Evolutionary conservation across 306 rosid species (phyloP).

Genomic region (Cyclanthera cordifolia): DNA sequence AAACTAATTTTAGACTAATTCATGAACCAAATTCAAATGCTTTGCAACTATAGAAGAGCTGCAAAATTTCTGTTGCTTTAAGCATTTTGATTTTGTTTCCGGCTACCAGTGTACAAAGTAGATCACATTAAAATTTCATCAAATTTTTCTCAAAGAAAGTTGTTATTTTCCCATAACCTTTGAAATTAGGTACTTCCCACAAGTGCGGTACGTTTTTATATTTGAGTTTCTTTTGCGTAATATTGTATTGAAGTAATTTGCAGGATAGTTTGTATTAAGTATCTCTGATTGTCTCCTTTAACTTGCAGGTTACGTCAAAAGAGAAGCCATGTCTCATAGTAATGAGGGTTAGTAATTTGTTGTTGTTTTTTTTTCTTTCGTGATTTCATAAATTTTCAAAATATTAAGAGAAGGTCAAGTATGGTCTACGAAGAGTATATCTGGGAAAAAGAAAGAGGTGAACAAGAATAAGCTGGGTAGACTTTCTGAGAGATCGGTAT

Average conservation of each 20-base stretch:
- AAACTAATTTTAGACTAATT: too few relatives aligned
- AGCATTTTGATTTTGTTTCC: background rate
- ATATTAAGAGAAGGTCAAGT: background rate
- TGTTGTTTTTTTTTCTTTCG: background rate
- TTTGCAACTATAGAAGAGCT: background rate
- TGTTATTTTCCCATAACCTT: background rate
- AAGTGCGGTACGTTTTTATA: background rate
- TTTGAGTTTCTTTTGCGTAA: background rate
- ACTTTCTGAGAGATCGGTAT: background rate
- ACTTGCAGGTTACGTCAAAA: conserved; percentile 43
- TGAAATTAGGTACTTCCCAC: background rate
- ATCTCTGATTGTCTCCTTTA: conserved; percentile 16
- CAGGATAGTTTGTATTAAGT: background rate
- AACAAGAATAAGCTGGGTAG: background rate
- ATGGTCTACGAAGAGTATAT: background rate
- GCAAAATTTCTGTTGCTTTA: background rate
- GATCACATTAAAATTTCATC: background rate
- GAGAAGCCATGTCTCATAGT: conserved; percentile 56
- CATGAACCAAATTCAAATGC: too few relatives aligned
- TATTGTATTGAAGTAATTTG: background rate
- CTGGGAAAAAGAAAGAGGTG: background rate
- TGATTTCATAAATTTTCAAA: background rate
- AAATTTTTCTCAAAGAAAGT: background rate
- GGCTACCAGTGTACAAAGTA: background rate
- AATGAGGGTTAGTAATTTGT: conserved; percentile 52